Conservation (phyloP, 2,329 filamentous ascomycete species). For the Cordyceps cicadae region DNA sequence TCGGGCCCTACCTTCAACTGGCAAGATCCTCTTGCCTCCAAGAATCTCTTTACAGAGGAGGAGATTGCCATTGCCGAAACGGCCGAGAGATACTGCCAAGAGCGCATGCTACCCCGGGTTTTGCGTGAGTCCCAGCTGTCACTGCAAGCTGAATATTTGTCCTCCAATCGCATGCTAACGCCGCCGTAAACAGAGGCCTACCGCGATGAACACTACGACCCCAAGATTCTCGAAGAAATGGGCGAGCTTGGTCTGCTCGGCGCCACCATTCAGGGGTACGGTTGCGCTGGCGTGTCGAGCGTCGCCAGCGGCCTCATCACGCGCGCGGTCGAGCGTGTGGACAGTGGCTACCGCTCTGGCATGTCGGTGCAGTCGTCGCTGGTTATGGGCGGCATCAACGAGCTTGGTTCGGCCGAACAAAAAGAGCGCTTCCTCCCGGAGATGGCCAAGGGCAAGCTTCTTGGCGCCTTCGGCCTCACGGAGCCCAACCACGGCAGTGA, state of each 20-base stretch:
- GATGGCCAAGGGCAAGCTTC: slow-evolving; percentile 72
- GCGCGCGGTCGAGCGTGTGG: slow-evolving; percentile 80
- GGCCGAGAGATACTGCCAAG: slow-evolving; percentile 89
- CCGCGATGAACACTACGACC: slow-evolving; percentile 76
- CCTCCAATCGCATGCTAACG: neutral
- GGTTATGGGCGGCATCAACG: slow-evolving; percentile 87
- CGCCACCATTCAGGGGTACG: slow-evolving; percentile 78
- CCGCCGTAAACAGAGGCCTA: slow-evolving; percentile 57
- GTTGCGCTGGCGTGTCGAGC: slow-evolving; percentile 77
- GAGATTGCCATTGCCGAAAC: slow-evolving; percentile 85
- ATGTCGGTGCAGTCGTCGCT: slow-evolving; percentile 91
- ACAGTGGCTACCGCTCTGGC: slow-evolving; percentile 83
- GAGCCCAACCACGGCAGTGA: slow-evolving; percentile 92
- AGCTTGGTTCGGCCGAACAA: slow-evolving; percentile 78
- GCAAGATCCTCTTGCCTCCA: slow-evolving; percentile 76
- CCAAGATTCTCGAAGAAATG: slow-evolving; percentile 82
- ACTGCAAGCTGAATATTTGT: neutral
- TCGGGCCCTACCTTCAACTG: slow-evolving; percentile 60
- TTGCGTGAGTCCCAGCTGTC: slow-evolving; percentile 51
- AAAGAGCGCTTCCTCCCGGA: slow-evolving; percentile 75
- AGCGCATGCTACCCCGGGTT: slow-evolving; percentile 75
- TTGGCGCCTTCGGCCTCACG: slow-evolving; percentile 83
- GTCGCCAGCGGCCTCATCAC: slow-evolving; percentile 88
- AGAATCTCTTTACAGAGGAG: slow-evolving; percentile 76
- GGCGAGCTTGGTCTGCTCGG: slow-evolving; percentile 83